A percentile compares a stretch with the other conserved stretches of the same genome.
phyloP scores from a whole-genome alignment of 768 basidiomycete genomes.

The Amanita inopinata region DNA sequence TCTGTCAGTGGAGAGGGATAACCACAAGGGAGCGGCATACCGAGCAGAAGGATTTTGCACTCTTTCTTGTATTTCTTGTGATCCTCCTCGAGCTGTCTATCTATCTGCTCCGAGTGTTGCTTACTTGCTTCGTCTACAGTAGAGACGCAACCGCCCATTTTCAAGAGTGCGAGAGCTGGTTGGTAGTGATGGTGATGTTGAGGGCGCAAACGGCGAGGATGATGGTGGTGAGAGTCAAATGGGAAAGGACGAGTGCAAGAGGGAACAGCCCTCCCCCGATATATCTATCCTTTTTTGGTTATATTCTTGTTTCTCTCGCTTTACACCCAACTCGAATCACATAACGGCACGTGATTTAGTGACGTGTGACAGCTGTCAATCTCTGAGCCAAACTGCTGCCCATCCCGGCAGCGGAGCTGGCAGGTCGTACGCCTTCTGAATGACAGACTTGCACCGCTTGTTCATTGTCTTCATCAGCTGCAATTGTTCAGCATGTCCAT shows the following conservation, averaged over 20 bases:
- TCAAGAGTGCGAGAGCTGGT: no score
- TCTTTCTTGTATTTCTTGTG: constrained; percentile 72
- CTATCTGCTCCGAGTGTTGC: constrained; percentile 64
- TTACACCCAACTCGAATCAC: not conserved
- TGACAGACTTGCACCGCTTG: no score
- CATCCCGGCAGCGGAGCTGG: not conserved
- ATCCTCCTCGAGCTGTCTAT: constrained; percentile 82
- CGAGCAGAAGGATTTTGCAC: constrained; percentile 89
- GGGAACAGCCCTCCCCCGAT: constrained; percentile 8
- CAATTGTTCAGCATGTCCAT: no score
- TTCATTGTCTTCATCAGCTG: no score
- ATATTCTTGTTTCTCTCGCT: not conserved
- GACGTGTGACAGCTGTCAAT: not conserved
- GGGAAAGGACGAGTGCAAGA: not conserved
- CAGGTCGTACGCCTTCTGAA: no score
- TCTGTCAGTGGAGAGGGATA: not conserved
- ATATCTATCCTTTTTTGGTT: constrained; percentile 10
- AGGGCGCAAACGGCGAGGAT: not conserved
- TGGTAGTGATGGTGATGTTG: constrained; percentile 8
- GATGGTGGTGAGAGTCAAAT: not conserved
- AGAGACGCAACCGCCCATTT: constrained; percentile 69
- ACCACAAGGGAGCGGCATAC: constrained; percentile 32
- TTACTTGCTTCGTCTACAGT: constrained; percentile 47
- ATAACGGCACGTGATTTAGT: not conserved
- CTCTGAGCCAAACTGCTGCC: not conserved